phyloP scores from a whole-genome alignment of 768 basidiomycete genomes.

The Pholiota conissans region DNA sequence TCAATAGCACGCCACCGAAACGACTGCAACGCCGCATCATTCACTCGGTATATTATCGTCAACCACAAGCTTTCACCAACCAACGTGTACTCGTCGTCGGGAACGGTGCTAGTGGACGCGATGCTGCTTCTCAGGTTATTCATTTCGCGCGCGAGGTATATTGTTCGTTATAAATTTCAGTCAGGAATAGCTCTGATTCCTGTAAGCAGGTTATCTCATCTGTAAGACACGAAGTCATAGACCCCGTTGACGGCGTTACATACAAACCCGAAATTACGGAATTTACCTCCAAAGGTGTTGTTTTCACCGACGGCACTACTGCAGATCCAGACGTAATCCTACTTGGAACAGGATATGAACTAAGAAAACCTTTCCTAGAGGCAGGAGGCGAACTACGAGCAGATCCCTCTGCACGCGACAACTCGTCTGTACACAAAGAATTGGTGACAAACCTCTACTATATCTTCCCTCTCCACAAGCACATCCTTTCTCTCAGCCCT shows the following conservation, averaged over 20 bases:
- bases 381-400: slow-evolving; percentile 28
- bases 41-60: slow-evolving; percentile 56
- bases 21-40: slow-evolving; percentile 36
- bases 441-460: slow-evolving; percentile 53
- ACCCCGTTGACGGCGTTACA: slow-evolving; percentile 24
- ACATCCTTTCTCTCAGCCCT: slow-evolving; percentile 53
- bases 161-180: neutral
- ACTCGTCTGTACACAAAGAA: slow-evolving; percentile 16
- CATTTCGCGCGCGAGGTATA: slow-evolving; percentile 41
- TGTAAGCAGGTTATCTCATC: slow-evolving; percentile 28
- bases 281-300: slow-evolving; percentile 43
- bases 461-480: slow-evolving; percentile 53
- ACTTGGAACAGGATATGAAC: slow-evolving; percentile 57
- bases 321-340: slow-evolving; percentile 47
- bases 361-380: slow-evolving; percentile 48
- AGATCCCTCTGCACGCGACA: slow-evolving; percentile 26
- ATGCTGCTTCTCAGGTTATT: slow-evolving; percentile 43
- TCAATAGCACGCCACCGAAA: slow-evolving; percentile 22
- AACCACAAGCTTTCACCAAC: slow-evolving; percentile 41
- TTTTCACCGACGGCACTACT: slow-evolving; percentile 47
- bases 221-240: slow-evolving; percentile 25
- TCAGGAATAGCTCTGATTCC: neutral
- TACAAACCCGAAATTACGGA: slow-evolving; percentile 46
- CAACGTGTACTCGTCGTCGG: slow-evolving; percentile 47
- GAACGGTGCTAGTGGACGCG: slow-evolving; percentile 48